Evolutionary conservation across 2,329 filamentous ascomycete species (phyloP).

Genomic region (Fonsecaea erecta): DNA sequence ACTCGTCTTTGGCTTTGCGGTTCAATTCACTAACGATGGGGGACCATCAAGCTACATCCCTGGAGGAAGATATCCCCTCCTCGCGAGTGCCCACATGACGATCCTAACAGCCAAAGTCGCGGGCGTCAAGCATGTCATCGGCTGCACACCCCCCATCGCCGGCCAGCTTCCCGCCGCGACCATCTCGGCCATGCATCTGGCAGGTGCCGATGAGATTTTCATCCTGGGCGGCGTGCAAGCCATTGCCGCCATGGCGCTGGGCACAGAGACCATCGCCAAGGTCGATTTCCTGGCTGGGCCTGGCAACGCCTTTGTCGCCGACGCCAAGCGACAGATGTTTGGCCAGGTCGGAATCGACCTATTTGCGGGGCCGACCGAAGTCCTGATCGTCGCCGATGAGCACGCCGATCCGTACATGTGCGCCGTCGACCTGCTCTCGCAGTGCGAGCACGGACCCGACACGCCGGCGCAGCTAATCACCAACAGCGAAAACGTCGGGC

Average conservation of each 20-base stretch:
- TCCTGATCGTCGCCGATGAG: conserved; percentile 57
- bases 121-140: conserved; percentile 57
- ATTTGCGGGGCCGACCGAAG: conserved; percentile 59
- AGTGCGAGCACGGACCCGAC: conserved; percentile 60
- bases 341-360: conserved; percentile 61
- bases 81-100: conserved; percentile 61
- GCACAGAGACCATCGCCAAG: conserved; percentile 55
- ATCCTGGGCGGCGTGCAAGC: conserved; percentile 60
- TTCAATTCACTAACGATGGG: neutral
- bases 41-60: conserved; percentile 52
- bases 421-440: conserved; percentile 55
- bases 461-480: conserved; percentile 58
- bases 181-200: conserved; percentile 56
- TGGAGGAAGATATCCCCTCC: conserved; percentile 58
- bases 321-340: conserved; percentile 60
- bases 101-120: conserved; percentile 61
- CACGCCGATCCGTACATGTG: conserved; percentile 52
- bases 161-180: conserved; percentile 56
- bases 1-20: neutral
- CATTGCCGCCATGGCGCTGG: conserved; percentile 58
- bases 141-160: conserved; percentile 57
- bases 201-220: conserved; percentile 58
- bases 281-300: conserved; percentile 60
- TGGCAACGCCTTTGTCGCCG: conserved; percentile 61
- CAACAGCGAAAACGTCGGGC: conserved; percentile 48